Conservation (phyloP, 78 protist genomes). For the Tieghemostelium lacteum region DNA sequence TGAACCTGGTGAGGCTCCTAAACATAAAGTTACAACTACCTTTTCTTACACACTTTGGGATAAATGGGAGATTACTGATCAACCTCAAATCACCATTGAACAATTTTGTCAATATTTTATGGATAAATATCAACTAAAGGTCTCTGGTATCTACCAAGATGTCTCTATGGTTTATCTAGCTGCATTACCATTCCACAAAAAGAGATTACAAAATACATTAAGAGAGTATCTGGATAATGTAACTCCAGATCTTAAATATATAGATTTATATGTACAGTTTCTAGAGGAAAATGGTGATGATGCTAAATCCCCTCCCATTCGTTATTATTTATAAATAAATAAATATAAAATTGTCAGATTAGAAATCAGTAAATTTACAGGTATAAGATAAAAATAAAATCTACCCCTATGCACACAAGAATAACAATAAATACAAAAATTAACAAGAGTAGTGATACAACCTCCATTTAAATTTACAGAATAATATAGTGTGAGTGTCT, state of each 20-base stretch:
- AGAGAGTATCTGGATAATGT: background rate
- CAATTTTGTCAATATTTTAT: slow-evolving; percentile 34
- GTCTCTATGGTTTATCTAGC: slow-evolving; percentile 56
- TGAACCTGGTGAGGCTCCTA: slow-evolving; percentile 94
- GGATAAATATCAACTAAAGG: slow-evolving; percentile 34
- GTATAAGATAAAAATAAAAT: no score
- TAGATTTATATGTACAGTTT: slow-evolving; percentile 68
- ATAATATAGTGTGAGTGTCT: no score
- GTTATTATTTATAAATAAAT: slow-evolving; percentile 38
- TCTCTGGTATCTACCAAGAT: slow-evolving; percentile 67
- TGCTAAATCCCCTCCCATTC: slow-evolving; percentile 56
- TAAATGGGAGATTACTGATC: slow-evolving; percentile 73
- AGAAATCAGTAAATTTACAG: no score
- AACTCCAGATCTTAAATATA: background rate
- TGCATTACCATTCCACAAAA: slow-evolving; percentile 67
- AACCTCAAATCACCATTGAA: slow-evolving; percentile 38
- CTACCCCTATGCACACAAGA: no score
- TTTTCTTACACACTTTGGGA: slow-evolving; percentile 76
- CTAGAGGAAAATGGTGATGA: slow-evolving; percentile 25
- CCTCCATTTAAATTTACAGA: no score
- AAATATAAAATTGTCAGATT: no score
- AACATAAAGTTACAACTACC: slow-evolving; percentile 51
- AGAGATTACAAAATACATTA: slow-evolving; percentile 13
- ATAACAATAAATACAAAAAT: no score
- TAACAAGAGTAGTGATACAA: no score